Evolutionary conservation across 1,284 basidiomycete genomes (phyloP), one percentile per base, ranked within the genome.

Genomic region (Microbotryum silenes-acaulis): DNA sequence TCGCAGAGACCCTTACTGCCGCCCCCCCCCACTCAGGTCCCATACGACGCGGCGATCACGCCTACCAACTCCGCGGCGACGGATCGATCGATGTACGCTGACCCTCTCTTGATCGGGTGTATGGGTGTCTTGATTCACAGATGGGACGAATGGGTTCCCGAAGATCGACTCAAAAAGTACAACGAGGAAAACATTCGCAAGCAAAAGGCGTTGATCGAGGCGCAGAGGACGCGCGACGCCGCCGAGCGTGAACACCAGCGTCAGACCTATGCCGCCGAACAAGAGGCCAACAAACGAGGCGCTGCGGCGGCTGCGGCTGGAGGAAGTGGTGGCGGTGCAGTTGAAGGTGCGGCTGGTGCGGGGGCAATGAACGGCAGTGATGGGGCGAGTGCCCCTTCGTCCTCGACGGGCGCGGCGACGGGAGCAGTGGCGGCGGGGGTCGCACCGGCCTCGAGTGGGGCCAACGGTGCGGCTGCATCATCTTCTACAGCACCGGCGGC

Each of bases 71-170:
- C 33, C 31, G 20, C 29, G 5, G 25, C 47, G 50, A 6, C 33
- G 27, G 51, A 48, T 21, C n/a, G 12, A 20, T 23, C 3, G 23
- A n/a, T 16, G 21, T 14, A 9, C 37, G 25, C 33, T 53, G 47
- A 53, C 48, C 46, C 46, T 42, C 46, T 37, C 48, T n/a, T 50
- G 42, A 31, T 9, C 31, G 1, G 31, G 31, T 1, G 31, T 31
- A 3, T 31, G 31, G 6, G 31, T 53, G 10, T 46, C 25, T 56
- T 51, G 23, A 21, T n/a, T 50, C 45, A 31, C 70, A 94, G 90
- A 65, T 97, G 94, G 94, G 94, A 97, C 78, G 94, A 98, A 80
- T 97, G 91, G 91, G 94, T 97, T 0, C 88, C 90, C 1, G 82
- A 85, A 50, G 76, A 77, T 21, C 86, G 96, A 6, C 78, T 97